Percentiles rank a stretch among this genome's conserved stretches.
These are phyloP conservation scores for Henningerozyma blattae DNA, from an alignment of 805 yeast species.

Conservation along the genomic window DNA sequence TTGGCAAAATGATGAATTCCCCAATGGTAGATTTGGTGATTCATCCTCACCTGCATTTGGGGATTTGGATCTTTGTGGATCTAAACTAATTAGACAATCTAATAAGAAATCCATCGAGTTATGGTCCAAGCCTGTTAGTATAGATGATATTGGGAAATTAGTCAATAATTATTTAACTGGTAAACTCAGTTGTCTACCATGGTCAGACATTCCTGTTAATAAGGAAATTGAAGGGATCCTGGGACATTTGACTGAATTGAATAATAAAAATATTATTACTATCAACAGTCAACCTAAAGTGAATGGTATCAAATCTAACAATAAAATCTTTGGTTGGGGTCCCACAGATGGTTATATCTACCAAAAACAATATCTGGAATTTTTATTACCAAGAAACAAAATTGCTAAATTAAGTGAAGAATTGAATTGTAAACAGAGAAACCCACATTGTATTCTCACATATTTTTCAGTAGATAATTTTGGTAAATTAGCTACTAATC, in stretches of 20 bases:
- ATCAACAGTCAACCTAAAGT: constrained; percentile 92
- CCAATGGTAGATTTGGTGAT: constrained; percentile 98
- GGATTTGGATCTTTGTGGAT: constrained; percentile 71
- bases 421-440: constrained; percentile 28
- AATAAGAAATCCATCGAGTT: constrained; percentile 67
- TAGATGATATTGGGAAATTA: constrained; percentile 48
- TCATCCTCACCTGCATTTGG: constrained; percentile 96
- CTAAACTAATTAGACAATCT: constrained; percentile 71
- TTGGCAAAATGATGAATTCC: constrained; percentile 84
- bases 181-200: constrained; percentile 64
- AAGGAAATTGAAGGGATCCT: constrained; percentile 59
- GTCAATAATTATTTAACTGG: constrained; percentile 65
- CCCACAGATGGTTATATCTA: constrained; percentile 87
- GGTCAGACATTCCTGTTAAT: constrained; percentile 89
- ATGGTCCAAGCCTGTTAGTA: constrained; percentile 72
- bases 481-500: constrained; percentile 51
- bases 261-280: constrained; percentile 59
- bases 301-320: constrained; percentile 63
- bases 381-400: constrained; percentile 50
- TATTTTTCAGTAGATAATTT: constrained; percentile 63
- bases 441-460: constrained; percentile 35
- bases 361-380: constrained; percentile 88
- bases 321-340: constrained; percentile 84
- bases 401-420: constrained; percentile 13
- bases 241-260: constrained; percentile 47